Evolutionary conservation across 192 early-diverging fungal genomes (phyloP).

Genomic region (Spizellomyces sp.): DNA sequence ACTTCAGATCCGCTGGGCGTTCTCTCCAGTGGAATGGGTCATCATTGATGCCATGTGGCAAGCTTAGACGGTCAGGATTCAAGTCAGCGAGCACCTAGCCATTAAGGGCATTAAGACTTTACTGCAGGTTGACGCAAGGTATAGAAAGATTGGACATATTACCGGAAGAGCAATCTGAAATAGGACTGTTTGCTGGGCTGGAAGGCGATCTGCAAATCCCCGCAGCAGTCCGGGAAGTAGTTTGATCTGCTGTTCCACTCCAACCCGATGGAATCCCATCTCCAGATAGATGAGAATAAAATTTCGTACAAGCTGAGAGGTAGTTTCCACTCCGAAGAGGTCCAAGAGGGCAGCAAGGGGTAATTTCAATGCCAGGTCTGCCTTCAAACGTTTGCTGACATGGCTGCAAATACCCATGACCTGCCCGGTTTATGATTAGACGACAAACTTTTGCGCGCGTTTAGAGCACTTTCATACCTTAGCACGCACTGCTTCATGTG

Average conservation of each 20-base stretch:
- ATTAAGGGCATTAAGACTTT: slow-evolving; percentile 9
- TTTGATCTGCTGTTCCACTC: slow-evolving; percentile 7
- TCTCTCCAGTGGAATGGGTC: slow-evolving; percentile 63
- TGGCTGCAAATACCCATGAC: slow-evolving; percentile 79
- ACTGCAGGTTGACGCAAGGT: background rate
- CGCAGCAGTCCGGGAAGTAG: slow-evolving; percentile 65
- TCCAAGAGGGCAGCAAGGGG: slow-evolving; percentile 66
- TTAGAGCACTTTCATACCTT: background rate
- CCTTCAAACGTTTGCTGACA: slow-evolving; percentile 81
- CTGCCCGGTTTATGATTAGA: slow-evolving; percentile 33
- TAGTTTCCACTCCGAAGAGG: slow-evolving; percentile 44
- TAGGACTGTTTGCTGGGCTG: slow-evolving; percentile 62
- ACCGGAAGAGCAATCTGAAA: slow-evolving; percentile 70
- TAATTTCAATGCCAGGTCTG: slow-evolving; percentile 58
- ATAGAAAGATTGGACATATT: slow-evolving; percentile 23
- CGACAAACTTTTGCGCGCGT: background rate
- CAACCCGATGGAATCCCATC: slow-evolving; percentile 66
- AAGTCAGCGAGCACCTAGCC: background rate
- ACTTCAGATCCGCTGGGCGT: slow-evolving; percentile 54
- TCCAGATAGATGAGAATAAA: slow-evolving; percentile 86
- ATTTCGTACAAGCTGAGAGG: slow-evolving; percentile 63
- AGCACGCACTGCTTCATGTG: slow-evolving; percentile 44
- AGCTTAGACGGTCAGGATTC: background rate
- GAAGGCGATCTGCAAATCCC: slow-evolving; percentile 58
- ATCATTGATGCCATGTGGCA: background rate